Evolutionary conservation across 352 stramenopile genomes (phyloP), one percentile per base, ranked within the genome.

Genomic region (Phytophthora vignae): DNA sequence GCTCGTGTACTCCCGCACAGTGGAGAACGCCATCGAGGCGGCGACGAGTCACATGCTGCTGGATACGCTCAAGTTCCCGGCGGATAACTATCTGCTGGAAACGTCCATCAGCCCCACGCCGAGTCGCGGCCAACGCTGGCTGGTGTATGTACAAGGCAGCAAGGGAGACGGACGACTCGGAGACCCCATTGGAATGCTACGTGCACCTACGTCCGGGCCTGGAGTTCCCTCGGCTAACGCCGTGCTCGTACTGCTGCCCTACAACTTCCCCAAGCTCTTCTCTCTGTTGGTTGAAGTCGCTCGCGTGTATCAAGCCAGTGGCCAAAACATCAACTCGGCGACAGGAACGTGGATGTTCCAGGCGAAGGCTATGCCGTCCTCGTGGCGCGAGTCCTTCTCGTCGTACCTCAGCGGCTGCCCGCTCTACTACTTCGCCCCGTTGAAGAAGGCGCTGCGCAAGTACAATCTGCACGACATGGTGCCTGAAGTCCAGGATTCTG

Each of bases 391-490:
- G 53, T 83, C 82, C 1, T 96, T 97, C 58, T 85, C 87, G 54
- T 79, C 89, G 36, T 97, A 97, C 54, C 55, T 97, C 12, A 85
- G 78, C 48, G 79, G 82, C 15, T 89, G 86, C 29, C 87, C 90
- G 31, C 65, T 94, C 7, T 97, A 97, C 62, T 97, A 97, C 57
- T 92, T 92, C 60, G 76, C 84, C 2, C 81, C 89, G 0, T 69
- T 97, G 55, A 94, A 94, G 61, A 96, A 96, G 65, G 83, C 87
- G 7, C 73, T 97, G 29, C 82, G 87, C 52, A 95, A 93, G 60
- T 97, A 96, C 73, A 97, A 96, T 55, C 66, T 97, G 52, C 90
- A 97, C 25, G 89, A 96, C 48, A 90, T 97, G 71, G 87, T 97
- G 2, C 86, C 90, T 1, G 90, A 97, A 25, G 83, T 94, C 3